Conservation (phyloP, 495 filamentous ascomycete genomes). For the Aspergillus saccharolyticus region DNA sequence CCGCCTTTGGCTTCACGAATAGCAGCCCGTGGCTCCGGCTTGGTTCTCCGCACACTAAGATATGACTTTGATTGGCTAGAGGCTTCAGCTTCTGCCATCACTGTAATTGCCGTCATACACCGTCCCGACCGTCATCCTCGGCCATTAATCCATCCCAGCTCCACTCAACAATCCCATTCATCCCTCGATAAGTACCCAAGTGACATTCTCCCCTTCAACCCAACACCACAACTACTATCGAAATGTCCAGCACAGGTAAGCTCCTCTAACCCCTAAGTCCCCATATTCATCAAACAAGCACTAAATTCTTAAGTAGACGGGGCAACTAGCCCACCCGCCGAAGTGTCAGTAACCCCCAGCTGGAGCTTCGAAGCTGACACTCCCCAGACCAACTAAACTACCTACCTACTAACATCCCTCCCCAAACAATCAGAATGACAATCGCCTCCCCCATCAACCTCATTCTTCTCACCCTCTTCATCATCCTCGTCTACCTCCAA, state of each 20-base stretch:
- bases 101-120: background rate
- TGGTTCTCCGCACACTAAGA: background rate
- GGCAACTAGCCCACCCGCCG: slow-evolving; percentile 21
- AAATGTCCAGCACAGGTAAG: slow-evolving; percentile 18
- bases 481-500: slow-evolving; percentile 64
- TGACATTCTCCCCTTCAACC: background rate
- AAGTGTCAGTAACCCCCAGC: slow-evolving; percentile 25
- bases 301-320: slow-evolving; percentile 9
- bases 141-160: background rate
- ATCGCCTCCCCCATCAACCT: slow-evolving; percentile 76
- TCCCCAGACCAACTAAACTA: background rate
- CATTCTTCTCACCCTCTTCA: slow-evolving; percentile 63
- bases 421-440: slow-evolving; percentile 38
- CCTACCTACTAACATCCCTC: background rate
- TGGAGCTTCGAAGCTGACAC: background rate
- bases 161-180: background rate
- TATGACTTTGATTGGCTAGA: background rate
- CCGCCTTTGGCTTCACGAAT: background rate
- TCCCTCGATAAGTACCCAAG: background rate
- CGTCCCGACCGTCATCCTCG: slow-evolving; percentile 1
- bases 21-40: background rate
- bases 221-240: background rate
- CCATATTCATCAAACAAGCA: too few relatives aligned
- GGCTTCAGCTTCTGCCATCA: background rate
- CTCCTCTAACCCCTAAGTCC: background rate